These are phyloP conservation scores for Talaromyces sp. DNA, from an alignment of 2,329 filamentous ascomycete species.

Conservation along the genomic window DNA sequence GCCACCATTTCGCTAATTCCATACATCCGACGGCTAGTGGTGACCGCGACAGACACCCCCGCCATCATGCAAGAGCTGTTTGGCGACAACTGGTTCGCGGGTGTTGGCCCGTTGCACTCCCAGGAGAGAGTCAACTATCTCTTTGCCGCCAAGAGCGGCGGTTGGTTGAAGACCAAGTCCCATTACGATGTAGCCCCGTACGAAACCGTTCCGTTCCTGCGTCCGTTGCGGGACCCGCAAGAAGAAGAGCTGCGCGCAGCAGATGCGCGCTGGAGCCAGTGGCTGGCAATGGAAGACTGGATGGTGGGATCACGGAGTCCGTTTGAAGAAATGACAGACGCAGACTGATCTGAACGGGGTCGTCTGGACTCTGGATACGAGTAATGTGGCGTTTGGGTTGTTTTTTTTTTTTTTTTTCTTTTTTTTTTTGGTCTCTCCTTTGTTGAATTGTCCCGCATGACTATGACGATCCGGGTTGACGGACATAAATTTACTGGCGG, in stretches of 20 bases:
- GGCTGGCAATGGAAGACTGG: slow-evolving; percentile 97
- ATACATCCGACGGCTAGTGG: slow-evolving; percentile 85
- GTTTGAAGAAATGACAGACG: slow-evolving; percentile 13
- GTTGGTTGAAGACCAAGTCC: slow-evolving; percentile 81
- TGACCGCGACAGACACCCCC: slow-evolving; percentile 87
- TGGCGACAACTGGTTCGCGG: slow-evolving; percentile 76
- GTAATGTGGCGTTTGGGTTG: background rate
- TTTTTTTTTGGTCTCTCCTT: background rate
- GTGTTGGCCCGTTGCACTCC: slow-evolving; percentile 77
- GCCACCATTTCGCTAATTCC: slow-evolving; percentile 66
- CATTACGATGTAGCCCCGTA: slow-evolving; percentile 83
- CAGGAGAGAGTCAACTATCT: slow-evolving; percentile 89
- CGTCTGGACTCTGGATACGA: background rate
- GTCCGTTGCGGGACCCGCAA: slow-evolving; percentile 68
- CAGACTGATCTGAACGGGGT: background rate
- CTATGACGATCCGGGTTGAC: background rate
- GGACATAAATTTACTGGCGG: background rate
- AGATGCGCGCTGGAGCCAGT: slow-evolving; percentile 85
- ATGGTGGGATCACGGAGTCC: slow-evolving; percentile 72
- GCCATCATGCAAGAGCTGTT: slow-evolving; percentile 86
- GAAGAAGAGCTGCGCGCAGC: slow-evolving; percentile 77
- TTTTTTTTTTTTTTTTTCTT: background rate
- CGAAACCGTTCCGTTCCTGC: slow-evolving; percentile 80
- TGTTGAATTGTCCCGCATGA: background rate
- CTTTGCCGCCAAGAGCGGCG: slow-evolving; percentile 88